Evolutionary conservation across 2,329 filamentous ascomycete genomes (phyloP).

Genomic region (Fusarium graminum): DNA sequence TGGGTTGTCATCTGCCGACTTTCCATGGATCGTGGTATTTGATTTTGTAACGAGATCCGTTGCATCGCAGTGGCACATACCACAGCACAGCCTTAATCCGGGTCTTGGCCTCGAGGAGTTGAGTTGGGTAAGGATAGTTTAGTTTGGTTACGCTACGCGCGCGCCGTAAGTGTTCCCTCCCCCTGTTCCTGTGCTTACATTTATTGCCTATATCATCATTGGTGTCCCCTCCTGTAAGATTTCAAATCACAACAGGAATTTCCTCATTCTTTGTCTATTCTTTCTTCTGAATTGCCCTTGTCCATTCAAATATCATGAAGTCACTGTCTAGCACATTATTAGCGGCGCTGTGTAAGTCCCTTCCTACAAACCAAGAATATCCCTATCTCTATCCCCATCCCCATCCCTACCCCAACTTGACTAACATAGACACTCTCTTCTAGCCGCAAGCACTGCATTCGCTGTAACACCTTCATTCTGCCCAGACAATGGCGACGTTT

Average conservation of each 20-base stretch:
- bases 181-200: conserved; percentile 29
- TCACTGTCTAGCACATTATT: conserved; percentile 33
- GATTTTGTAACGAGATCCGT: conserved; percentile 17
- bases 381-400: not conserved
- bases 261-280: conserved; percentile 8
- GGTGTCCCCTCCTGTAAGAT: conserved; percentile 23
- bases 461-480: conserved; percentile 56
- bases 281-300: not conserved
- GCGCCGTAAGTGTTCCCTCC: not conserved
- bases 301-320: conserved; percentile 36
- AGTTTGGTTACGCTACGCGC: no score
- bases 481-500: conserved; percentile 59
- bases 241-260: conserved; percentile 10
- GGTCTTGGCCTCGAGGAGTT: not conserved
- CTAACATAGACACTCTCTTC: conserved; percentile 18
- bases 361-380: not conserved
- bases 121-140: no score
- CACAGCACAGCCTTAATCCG: not conserved
- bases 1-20: conserved; percentile 30
- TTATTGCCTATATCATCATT: conserved; percentile 28
- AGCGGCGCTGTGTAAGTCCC: conserved; percentile 42
- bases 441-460: conserved; percentile 42
- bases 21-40: conserved; percentile 4
- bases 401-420: not conserved
- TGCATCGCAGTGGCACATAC: not conserved